Base-by-base conservation (phyloP, 495 filamentous ascomycete species). In the Lasiosphaeria ovina region DNA sequence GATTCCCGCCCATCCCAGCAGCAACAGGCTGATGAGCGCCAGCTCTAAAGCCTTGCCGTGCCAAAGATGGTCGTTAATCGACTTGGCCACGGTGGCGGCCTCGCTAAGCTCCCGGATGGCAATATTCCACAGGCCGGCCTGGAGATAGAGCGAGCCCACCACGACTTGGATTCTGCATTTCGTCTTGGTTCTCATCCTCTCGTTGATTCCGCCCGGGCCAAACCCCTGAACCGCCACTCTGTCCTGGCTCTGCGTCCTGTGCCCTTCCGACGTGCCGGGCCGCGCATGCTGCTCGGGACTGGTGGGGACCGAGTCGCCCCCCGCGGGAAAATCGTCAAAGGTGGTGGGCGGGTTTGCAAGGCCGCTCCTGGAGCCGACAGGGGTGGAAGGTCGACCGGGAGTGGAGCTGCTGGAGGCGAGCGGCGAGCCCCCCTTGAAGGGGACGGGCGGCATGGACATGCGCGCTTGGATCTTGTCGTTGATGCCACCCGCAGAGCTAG, bases 21-120 rank as follows among this genome's bases (percentile, higher is more conserved):
- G 85, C 35, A 98, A 65, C 60, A 97, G 80, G 69, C 86, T 88
- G 51, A 96, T 82, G 12, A 92, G 75, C 62, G 94, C 89, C 9
- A 90, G 87, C 67, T 98, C 94, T 35, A 98, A 81, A 3, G 90
- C 92, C 75, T 98, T 99, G 11, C 89, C 94, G 79, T 98, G 91
- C 94, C 94, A 99, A 7, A 97, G 71, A 77, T 96, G 90, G 72
- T 98, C 94, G 70, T 89, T 93, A 64, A 87, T 85, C 38, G 84
- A 85, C 70, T 89, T 89, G 14, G 92, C 89, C 62, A 87, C 83
- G 10, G 84, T 83, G 7, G 88, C 91, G 51, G 87, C 88, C 55
- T 97, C 93, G 32, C 85, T 77, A 35, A 97, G 81, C 70, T 97
- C 91, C 69, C 86, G 91, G 35, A 98, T 66, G 16, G 95, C 93